Conservation (phyloP, 148 eudicot genomes). For the Rheum nobile region DNA sequence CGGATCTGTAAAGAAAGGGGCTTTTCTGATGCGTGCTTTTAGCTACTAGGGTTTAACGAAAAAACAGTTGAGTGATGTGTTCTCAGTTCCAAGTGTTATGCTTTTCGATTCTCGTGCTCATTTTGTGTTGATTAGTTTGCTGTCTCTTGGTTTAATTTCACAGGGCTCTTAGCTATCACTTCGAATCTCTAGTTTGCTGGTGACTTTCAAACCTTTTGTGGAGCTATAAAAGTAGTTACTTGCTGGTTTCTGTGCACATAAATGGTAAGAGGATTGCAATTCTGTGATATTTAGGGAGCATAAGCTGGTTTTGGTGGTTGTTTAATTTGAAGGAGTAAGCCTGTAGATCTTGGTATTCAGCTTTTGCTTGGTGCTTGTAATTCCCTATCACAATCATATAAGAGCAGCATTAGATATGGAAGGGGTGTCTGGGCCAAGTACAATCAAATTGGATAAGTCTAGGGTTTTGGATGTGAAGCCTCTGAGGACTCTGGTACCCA, state of each 20-base stretch:
- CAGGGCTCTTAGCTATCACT: neutral
- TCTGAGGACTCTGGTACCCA: slow-evolving; percentile 44
- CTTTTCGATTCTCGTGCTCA: neutral
- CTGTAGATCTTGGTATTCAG: neutral
- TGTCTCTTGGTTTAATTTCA: neutral
- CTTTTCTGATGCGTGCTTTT: neutral
- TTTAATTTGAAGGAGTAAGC: neutral
- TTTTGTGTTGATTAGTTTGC: neutral
- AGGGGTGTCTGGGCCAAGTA: slow-evolving; percentile 23
- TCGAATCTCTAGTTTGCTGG: neutral
- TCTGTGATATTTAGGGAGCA: too few species aligned
- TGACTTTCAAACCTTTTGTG: neutral
- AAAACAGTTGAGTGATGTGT: neutral
- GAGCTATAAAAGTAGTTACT: neutral
- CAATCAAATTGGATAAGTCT: slow-evolving; percentile 33
- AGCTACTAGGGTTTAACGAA: neutral
- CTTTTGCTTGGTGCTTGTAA: neutral
- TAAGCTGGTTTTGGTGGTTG: neutral
- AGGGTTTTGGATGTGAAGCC: slow-evolving; percentile 64
- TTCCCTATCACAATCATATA: neutral
- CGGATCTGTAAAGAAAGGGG: neutral
- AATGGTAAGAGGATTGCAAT: neutral
- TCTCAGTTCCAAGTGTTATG: neutral
- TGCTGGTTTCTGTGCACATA: neutral
- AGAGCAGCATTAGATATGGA: slow-evolving; percentile 18